Base-by-base conservation (phyloP, 495 filamentous ascomycete genomes). In the Annulohypoxylon maeteangense region DNA sequence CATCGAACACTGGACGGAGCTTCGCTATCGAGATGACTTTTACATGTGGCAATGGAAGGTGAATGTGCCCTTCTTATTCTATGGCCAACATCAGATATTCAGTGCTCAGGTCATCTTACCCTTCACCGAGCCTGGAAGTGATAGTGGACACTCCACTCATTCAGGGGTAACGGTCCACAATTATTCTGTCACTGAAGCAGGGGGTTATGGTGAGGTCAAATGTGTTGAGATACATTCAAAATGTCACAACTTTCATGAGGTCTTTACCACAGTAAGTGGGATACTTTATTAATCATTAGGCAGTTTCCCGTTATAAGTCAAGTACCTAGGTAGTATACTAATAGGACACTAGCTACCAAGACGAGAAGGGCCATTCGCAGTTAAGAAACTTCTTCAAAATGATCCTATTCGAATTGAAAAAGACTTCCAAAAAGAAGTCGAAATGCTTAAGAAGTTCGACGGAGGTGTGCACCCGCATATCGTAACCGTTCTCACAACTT, bases 391-490 rank as follows among this genome's bases (percentile, higher is more conserved):
- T 0, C 22, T 54, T 0, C 20, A 53, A 3, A 3, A 10, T 14
- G 42, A 53, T 14, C 12, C 22, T 8, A n/a, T 7, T n/a, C 36
- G 16, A 14, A 18, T 51, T 56, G 20, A 36, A 3, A 40, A 61
- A 14, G 65, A 53, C 5, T 62, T 68, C 25, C 14, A 20, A 18
- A 54, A 42, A 34, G 71, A 72, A 25, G 57, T 71, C 10, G 40
- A 55, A 27, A 74, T 74, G 68, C 68, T 74, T 18, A 63, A 72
- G 53, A 71, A 53, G 34, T 72, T 74, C n/a, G 29, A 42, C 27
- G 65, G 71, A 59, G 18, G 27, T 14, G 56, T 55, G 4, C 65
- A 72, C 51, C 45, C 57, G 2, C 69, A 76, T 44, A 65, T 76
- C 22, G 73, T 76, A 23, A 62, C 62, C 16, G 31, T 74, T 6